These are phyloP conservation scores for Venturia carpophila DNA, from an alignment of 2,329 filamentous ascomycete genomes.

Conservation along the genomic window DNA sequence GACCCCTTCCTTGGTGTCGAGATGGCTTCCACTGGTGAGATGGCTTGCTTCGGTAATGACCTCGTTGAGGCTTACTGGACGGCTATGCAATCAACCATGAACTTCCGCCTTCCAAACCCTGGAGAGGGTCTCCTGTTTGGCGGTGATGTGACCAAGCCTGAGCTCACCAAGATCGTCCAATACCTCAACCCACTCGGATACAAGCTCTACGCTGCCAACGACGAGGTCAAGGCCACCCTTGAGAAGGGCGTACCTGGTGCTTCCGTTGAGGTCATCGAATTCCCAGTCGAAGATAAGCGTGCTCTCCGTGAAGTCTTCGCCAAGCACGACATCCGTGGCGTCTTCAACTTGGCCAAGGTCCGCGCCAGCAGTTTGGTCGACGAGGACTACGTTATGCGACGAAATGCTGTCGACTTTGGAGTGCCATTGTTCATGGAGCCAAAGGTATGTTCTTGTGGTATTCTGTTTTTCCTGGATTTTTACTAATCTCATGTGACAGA, in stretches of 20 bases:
- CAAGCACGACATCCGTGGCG: constrained; percentile 92
- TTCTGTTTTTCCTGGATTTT: not conserved
- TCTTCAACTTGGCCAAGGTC: constrained; percentile 85
- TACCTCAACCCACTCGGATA: constrained; percentile 84
- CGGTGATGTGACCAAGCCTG: constrained; percentile 64
- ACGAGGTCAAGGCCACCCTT: constrained; percentile 73
- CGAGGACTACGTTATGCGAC: constrained; percentile 96
- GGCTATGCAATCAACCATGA: constrained; percentile 94
- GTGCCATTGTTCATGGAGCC: constrained; percentile 98
- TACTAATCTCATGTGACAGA: constrained; percentile 46
- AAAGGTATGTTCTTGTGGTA: constrained; percentile 55
- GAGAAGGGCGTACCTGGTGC: constrained; percentile 49
- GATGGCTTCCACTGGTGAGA: constrained; percentile 95
- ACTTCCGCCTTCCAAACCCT: constrained; percentile 92
- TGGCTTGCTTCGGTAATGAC: constrained; percentile 96
- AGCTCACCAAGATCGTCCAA: constrained; percentile 72
- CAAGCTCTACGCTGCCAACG: constrained; percentile 82
- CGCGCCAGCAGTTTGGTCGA: constrained; percentile 78
- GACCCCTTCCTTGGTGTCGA: constrained; percentile 97
- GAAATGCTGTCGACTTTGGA: constrained; percentile 97
- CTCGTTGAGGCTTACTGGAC: constrained; percentile 97
- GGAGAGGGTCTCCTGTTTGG: constrained; percentile 94
- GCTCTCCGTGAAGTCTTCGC: constrained; percentile 89
- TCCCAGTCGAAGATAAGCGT: constrained; percentile 93
- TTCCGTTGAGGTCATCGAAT: constrained; percentile 83